Evolutionary conservation across 73 alveolate species (phyloP), one percentile per base, ranked within the genome.

Genomic region (Paramecium primaurelia): DNA sequence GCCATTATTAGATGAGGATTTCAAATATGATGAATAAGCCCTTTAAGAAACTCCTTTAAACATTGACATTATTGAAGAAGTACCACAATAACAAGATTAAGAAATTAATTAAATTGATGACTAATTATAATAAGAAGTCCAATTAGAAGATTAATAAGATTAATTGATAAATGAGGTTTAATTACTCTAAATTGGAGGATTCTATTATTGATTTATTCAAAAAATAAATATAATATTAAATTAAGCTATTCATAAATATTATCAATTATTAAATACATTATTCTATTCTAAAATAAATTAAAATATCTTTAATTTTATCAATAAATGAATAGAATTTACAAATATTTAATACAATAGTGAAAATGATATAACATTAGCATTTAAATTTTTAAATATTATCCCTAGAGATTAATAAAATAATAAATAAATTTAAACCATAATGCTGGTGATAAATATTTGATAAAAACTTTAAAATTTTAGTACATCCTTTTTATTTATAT

Each of bases 201-300:
- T 64, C 84, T 64, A 64, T 64, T 64, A 64, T 64, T 64, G 84
- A 64, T 64, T 64, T 64, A 64, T 64, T 64, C 84, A 64, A 64
- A 64, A 18, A 49, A 49, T 12, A 54, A n/a, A 54, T 18, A 54
- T 54, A n/a, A 54, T 18, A 54, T 54, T 54, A 54, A 54, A 54
- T 54, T 54, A 2, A 54, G 49, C 20, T 54, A 54, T 54, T 18
- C 68, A 54, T 3, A n/a, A 54, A 54, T 18, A 54, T 16, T 2
- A 22, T 5, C 20, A 6, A n/a, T 54, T 54, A 16, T 54, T 25
- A 54, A 12, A 7, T 54, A 18, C n/a, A 18, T 18, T 36, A 3
- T 7, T 18, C 36, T 16, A 54, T 18, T 54, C 20, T 54, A 54
- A 22, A 22, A 22, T 22, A 22, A 22, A 22, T 22, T 22, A 22